Percentiles rank a stretch among this genome's conserved stretches.
Evolutionary conservation across 352 stramenopile species (phyloP).

Genomic region (Phytophthora nicotianae): DNA sequence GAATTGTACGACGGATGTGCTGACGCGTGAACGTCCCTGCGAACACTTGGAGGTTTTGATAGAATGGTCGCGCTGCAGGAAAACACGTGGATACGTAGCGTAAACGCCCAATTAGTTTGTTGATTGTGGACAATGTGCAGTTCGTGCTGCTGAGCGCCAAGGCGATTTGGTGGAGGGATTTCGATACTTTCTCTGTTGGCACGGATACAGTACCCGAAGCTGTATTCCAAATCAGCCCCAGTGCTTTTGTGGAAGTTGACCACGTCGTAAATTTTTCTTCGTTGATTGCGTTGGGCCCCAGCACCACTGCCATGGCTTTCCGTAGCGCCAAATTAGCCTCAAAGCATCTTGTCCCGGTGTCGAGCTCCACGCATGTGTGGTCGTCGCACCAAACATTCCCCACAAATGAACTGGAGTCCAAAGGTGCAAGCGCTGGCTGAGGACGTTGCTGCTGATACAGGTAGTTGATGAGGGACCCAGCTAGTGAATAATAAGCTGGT

Average conservation of each 20-base stretch:
- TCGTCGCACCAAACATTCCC: slow-evolving; percentile 18
- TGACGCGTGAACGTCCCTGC: background rate
- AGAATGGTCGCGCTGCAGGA: slow-evolving; percentile 10
- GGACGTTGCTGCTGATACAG: slow-evolving; percentile 1
- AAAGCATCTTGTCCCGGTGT: slow-evolving; percentile 1
- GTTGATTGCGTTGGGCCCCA: slow-evolving; percentile 1
- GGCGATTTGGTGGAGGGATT: background rate
- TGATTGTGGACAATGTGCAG: background rate
- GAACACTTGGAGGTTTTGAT: slow-evolving; percentile 15
- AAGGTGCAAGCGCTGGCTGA: background rate
- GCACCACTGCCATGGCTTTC: background rate
- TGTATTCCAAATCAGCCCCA: slow-evolving; percentile 15
- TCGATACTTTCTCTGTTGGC: background rate
- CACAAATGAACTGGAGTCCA: background rate
- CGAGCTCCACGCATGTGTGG: slow-evolving; percentile 8
- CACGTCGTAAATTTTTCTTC: background rate
- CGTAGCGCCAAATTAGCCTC: slow-evolving; percentile 1
- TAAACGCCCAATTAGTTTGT: slow-evolving; percentile 12
- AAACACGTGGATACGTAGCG: slow-evolving; percentile 21
- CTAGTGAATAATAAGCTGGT: slow-evolving; percentile 2
- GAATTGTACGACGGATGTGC: background rate
- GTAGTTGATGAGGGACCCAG: slow-evolving; percentile 5
- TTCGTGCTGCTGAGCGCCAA: too few relatives aligned
- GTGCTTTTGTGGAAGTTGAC: slow-evolving; percentile 2
- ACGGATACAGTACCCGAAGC: background rate